Conservation (phyloP, 352 stramenopile genomes). For the Phytophthora colocasiae region DNA sequence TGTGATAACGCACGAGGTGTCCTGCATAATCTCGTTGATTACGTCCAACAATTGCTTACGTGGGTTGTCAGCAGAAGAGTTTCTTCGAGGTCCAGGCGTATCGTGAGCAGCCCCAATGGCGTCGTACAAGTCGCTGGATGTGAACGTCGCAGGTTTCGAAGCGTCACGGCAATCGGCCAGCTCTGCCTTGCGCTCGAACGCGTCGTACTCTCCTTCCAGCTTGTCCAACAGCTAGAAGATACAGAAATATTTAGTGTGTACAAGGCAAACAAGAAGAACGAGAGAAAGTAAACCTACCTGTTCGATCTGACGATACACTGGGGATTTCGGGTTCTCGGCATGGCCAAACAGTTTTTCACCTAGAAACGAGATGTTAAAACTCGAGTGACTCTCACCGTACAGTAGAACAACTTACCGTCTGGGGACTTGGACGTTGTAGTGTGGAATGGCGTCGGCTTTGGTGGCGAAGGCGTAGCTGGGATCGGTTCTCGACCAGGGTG, state of each 20-base stretch:
- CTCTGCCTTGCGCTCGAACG: slow-evolving; percentile 50
- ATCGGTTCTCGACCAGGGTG: slow-evolving; percentile 57
- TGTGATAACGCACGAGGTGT: slow-evolving; percentile 58
- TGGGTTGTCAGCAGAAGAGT: slow-evolving; percentile 22
- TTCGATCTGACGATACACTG: slow-evolving; percentile 66
- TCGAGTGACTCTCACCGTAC: neutral
- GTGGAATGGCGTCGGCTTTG: slow-evolving; percentile 26
- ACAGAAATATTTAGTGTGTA: neutral
- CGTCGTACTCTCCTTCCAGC: slow-evolving; percentile 67
- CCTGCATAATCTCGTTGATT: slow-evolving; percentile 74
- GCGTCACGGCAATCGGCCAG: slow-evolving; percentile 52
- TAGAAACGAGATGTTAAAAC: slow-evolving; percentile 16
- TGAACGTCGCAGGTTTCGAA: slow-evolving; percentile 48
- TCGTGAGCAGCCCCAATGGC: slow-evolving; percentile 73
- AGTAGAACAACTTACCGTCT: slow-evolving; percentile 19
- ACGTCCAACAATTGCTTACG: slow-evolving; percentile 57
- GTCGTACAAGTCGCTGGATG: slow-evolving; percentile 79
- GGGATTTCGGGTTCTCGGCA: slow-evolving; percentile 59
- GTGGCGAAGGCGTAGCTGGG: slow-evolving; percentile 14
- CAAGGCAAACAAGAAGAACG: neutral
- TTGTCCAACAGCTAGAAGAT: slow-evolving; percentile 45
- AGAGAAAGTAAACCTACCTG: slow-evolving; percentile 49
- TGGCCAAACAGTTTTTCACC: slow-evolving; percentile 58
- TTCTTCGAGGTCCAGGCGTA: slow-evolving; percentile 14
- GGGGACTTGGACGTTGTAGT: slow-evolving; percentile 36